A percentile compares a stretch with the other conserved stretches of the same genome.
These are phyloP conservation scores for Podospora australis DNA, from an alignment of 495 filamentous ascomycete species.

Conservation along the genomic window DNA sequence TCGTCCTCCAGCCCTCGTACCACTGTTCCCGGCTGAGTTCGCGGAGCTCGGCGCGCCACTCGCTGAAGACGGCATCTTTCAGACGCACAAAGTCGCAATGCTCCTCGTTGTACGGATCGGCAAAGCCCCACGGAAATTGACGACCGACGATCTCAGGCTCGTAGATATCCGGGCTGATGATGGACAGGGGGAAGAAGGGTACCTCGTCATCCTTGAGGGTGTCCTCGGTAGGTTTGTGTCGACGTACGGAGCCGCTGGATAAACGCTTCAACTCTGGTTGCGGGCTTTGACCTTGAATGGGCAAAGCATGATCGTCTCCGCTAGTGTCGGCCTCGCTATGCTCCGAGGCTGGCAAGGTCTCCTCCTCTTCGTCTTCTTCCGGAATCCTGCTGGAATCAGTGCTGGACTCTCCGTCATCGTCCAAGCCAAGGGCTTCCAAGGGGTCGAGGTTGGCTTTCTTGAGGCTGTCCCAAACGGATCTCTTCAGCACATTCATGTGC, in stretches of 20 bases:
- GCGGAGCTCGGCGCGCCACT: constrained; percentile 87
- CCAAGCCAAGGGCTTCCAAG: constrained; percentile 75
- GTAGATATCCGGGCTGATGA: constrained; percentile 87
- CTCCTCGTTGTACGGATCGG: constrained; percentile 79
- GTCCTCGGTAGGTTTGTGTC: constrained; percentile 31
- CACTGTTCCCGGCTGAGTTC: constrained; percentile 88
- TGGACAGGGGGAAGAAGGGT: constrained; percentile 77
- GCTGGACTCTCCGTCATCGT: constrained; percentile 55
- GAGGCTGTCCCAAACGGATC: constrained; percentile 80
- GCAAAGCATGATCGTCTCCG: constrained; percentile 21
- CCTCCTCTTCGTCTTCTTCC: constrained; percentile 52
- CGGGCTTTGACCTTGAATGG: constrained; percentile 27
- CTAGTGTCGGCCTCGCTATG: constrained; percentile 17
- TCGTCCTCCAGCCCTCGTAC: constrained; percentile 94
- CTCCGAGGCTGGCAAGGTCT: constrained; percentile 27
- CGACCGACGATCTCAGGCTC: constrained; percentile 72
- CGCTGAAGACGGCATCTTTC: constrained; percentile 84
- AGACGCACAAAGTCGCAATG: constrained; percentile 93
- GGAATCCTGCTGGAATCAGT: constrained; percentile 51
- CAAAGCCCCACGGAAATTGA: constrained; percentile 93
- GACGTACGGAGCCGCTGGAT: constrained; percentile 44
- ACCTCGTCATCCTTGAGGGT: constrained; percentile 34
- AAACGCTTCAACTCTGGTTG: constrained; percentile 37
- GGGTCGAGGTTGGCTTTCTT: constrained; percentile 84
- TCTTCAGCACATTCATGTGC: constrained; percentile 91